These are phyloP conservation scores for Stygiomarasmius scandens DNA, from an alignment of 1,284 basidiomycete species.

Conservation along the genomic window DNA sequence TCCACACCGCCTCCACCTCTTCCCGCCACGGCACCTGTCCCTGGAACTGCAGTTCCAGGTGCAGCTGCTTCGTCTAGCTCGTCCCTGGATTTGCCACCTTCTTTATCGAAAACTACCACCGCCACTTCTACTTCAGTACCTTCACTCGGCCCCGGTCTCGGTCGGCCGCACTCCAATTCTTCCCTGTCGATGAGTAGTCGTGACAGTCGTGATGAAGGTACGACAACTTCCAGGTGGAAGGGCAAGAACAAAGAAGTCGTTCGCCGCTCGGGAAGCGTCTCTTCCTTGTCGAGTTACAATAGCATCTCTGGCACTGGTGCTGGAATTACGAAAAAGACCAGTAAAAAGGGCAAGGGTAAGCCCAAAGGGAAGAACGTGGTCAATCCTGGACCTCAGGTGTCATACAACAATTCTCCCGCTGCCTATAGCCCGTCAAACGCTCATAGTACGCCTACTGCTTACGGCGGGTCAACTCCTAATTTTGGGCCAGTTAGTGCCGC, in stretches of 20 bases:
- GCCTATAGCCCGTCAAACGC: neutral
- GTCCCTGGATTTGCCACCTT: conserved; percentile 9
- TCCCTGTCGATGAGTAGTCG: neutral
- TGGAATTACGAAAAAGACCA: neutral
- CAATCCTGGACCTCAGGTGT: neutral
- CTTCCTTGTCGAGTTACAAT: neutral
- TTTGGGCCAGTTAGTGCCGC: too few relatives aligned
- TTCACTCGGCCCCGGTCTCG: neutral
- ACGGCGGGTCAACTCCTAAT: too few relatives aligned
- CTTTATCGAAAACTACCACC: conserved; percentile 4
- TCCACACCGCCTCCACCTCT: neutral
- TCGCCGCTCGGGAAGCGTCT: neutral
- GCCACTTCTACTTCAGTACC: neutral
- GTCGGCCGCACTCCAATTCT: neutral
- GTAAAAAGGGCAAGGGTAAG: neutral
- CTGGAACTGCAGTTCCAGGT: neutral
- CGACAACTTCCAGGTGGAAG: neutral
- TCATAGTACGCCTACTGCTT: too few relatives aligned
- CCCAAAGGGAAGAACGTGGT: neutral
- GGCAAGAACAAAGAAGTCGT: conserved; percentile 1
- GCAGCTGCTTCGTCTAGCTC: neutral
- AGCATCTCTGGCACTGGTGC: neutral
- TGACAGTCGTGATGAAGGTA: neutral
- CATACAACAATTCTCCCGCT: neutral
- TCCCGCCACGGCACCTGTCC: neutral